Evolutionary conservation across 176 grass and related monocot species (phyloP), one percentile per base, ranked within the genome.

Genomic region (Bromus sterilis): DNA sequence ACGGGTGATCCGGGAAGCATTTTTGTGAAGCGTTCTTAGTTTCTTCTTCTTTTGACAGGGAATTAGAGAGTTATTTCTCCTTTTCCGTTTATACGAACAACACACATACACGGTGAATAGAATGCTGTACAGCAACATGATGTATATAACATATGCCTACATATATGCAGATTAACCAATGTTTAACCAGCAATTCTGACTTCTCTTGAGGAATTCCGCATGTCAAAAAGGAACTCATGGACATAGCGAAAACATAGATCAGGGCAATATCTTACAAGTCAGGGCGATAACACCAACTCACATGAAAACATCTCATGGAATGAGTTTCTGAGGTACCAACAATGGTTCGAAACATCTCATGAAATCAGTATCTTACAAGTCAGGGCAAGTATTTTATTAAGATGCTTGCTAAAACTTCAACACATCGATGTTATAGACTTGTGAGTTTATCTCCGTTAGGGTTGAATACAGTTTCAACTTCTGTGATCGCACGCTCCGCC

Each of bases 1-100:
- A 74, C 92, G 95, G 23, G 65, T 95, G 60, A 91, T 98, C 71
- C 61, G 84, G 60, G 90, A 98, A 18, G 84, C 79, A 66, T 93
- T 95, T 95, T 98, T 91, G 84, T 98, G 82, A 89, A 79, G 16
- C 13, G 6, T 32, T 68, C 35, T 36, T 3, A 53, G 49, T 53
- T 78, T 79, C 12, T 25, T 37, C 14, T 80, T 43, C 58, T 40
- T 68, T 33, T 67, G 32, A 82, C 70, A 78, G 63, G 39, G 30
- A 78, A 85, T 42, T 59, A 76, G 24, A 14, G 32, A 39, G 29
- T 67, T 66, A 77, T 75, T 65, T 42, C 80, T 88, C 35, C 56
- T 43, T 63, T 31, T 40, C 44, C 6, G 41, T 35, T 14, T 41
- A 31, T 59, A 67, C 21, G 81, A 23, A 85, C 24, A 28, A 35